phyloP scores from a whole-genome alignment of 345 rosid genomes.

The Rhodamnia argentea region DNA sequence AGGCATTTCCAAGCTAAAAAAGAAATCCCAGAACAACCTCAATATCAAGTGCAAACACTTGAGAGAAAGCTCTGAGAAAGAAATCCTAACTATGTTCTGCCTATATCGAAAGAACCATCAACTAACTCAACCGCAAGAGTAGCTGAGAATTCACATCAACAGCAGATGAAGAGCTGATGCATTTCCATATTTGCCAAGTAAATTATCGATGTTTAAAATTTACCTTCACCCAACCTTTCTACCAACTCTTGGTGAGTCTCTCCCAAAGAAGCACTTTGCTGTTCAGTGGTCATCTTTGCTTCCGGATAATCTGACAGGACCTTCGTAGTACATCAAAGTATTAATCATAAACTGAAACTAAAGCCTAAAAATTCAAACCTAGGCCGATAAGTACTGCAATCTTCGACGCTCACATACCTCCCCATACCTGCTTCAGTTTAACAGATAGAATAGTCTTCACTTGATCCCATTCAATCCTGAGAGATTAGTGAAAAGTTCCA shows the following conservation, averaged over 20 bases:
- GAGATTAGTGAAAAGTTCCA: not conserved
- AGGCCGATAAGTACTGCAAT: not conserved
- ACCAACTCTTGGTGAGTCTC: conserved; percentile 55
- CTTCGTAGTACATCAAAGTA: conserved; percentile 19
- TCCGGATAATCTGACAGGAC: conserved; percentile 84
- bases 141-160: not conserved
- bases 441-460: conserved; percentile 66
- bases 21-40: not conserved
- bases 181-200: not conserved
- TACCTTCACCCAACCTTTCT: conserved; percentile 71
- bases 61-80: not conserved
- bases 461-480: conserved; percentile 85
- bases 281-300: conserved; percentile 47
- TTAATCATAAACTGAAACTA: not conserved
- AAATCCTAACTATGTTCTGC: not conserved
- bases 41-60: not conserved
- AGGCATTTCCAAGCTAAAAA: not conserved
- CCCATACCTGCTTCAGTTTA: conserved; percentile 95
- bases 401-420: conserved; percentile 41
- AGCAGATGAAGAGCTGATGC: not conserved
- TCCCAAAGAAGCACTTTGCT: conserved; percentile 57
- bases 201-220: not conserved
- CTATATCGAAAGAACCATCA: not conserved
- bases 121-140: not conserved
- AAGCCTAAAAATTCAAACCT: not conserved